A percentile compares a stretch with the other conserved stretches of the same genome.
Evolutionary conservation across 1,284 basidiomycete species (phyloP).

Genomic region (Pseudozyma sp.): DNA sequence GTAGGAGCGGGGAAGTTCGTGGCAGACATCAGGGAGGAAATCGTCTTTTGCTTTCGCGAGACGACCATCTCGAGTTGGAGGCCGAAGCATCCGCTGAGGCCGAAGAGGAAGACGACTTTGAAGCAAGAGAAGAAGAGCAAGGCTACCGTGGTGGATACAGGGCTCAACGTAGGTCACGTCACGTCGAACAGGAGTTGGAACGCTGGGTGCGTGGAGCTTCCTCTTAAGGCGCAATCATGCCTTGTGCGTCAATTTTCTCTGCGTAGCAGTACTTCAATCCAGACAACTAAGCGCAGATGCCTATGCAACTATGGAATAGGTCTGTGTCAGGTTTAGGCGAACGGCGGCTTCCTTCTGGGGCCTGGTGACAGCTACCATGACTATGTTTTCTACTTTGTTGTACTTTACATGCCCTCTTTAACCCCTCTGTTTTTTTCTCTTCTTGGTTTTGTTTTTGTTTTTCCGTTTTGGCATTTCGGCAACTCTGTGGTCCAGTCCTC

Average conservation of each 20-base stretch:
- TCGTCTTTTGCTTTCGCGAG: constrained; percentile 25
- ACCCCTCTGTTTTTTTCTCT: not conserved
- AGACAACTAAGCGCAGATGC: too few species aligned
- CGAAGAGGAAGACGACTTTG: constrained; percentile 12
- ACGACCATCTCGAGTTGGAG: constrained; percentile 34
- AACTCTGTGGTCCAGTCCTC: not conserved
- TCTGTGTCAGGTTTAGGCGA: too few species aligned
- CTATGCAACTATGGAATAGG: too few species aligned
- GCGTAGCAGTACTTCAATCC: too few species aligned
- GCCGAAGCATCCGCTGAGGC: constrained; percentile 14
- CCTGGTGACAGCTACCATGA: too few species aligned
- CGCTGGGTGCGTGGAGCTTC: constrained; percentile 40
- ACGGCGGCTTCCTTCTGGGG: too few species aligned
- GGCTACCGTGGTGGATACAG: constrained; percentile 6
- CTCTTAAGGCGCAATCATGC: too few species aligned
- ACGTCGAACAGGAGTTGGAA: constrained; percentile 45
- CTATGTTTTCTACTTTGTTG: too few species aligned
- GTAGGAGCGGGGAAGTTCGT: not conserved
- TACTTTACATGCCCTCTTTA: not conserved
- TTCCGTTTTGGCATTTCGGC: not conserved
- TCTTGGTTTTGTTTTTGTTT: not conserved
- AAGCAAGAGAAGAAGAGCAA: not conserved
- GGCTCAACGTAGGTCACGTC: constrained; percentile 37
- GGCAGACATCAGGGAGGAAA: constrained; percentile 5
- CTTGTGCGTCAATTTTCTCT: too few species aligned